A percentile compares a stretch with the other conserved stretches of the same genome.
These are phyloP conservation scores for Nakaseomyces sp. DNA, from an alignment of 1,139 yeast species.

Conservation along the genomic window DNA sequence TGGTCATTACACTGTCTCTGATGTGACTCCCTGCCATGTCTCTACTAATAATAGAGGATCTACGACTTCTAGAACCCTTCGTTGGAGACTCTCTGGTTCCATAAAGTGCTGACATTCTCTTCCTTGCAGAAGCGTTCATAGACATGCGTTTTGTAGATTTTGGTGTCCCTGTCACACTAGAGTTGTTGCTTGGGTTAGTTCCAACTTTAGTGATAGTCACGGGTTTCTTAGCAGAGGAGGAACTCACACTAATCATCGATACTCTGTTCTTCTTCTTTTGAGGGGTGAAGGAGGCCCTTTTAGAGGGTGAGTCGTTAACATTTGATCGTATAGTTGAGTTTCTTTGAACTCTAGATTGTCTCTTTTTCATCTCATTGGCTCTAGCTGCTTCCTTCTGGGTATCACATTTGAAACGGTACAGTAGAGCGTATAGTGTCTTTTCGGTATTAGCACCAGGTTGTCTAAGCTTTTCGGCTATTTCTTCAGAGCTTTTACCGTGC, in stretches of 20 bases:
- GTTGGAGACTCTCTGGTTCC: conserved; percentile 25
- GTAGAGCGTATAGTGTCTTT: conserved; percentile 64
- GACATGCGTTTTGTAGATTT: conserved; percentile 14
- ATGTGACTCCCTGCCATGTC: conserved; percentile 30
- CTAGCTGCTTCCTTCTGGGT: conserved; percentile 27
- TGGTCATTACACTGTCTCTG: conserved; percentile 24
- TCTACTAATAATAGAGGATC: conserved; percentile 18
- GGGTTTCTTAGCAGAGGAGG: conserved; percentile 48
- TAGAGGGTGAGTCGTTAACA: conserved; percentile 9
- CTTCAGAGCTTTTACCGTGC: conserved; percentile 57
- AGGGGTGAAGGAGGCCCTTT: conserved; percentile 23
- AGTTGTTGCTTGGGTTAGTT: conserved; percentile 12
- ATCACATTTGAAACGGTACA: conserved; percentile 36
- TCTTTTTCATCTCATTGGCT: conserved; percentile 22
- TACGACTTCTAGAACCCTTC: conserved; percentile 23
- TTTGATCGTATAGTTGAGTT: conserved; percentile 9
- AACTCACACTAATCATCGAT: conserved; percentile 42
- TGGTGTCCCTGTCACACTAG: conserved; percentile 18
- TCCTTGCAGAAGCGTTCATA: conserved; percentile 11
- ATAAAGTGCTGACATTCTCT: conserved; percentile 21
- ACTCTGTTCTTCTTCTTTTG: conserved; percentile 39
- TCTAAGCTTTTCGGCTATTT: conserved; percentile 47
- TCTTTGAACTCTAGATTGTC: conserved; percentile 16
- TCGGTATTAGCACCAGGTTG: conserved; percentile 57
- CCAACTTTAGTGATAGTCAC: conserved; percentile 42